phyloP scores from a whole-genome alignment of 345 rosid genomes.

The Syzygium aqueum region DNA sequence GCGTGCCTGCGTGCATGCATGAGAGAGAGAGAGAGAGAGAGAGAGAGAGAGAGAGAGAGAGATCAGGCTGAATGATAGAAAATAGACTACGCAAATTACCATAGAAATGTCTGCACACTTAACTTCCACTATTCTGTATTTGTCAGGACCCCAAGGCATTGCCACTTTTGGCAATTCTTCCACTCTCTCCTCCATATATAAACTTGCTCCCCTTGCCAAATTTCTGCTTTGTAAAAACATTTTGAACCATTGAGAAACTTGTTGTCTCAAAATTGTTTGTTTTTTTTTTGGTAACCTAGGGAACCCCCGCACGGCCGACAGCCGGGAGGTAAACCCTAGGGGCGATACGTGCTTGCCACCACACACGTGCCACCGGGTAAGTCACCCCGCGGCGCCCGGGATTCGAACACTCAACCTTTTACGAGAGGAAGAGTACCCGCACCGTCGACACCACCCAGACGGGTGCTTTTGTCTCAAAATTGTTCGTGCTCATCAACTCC shows the following conservation, averaged over 20 bases:
- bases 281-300: no score
- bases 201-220: conserved; percentile 37
- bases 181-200: conserved; percentile 61
- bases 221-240: conserved; percentile 66
- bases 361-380: no score
- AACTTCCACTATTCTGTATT: conserved; percentile 87
- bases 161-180: conserved; percentile 68
- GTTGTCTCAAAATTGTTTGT: conserved; percentile 79
- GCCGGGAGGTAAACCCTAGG: no score
- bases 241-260: conserved; percentile 78
- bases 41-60: not conserved
- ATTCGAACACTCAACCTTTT: no score
- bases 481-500: conserved; percentile 92
- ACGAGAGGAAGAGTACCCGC: no score
- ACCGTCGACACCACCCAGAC: no score
- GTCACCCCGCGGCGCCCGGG: no score
- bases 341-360: no score
- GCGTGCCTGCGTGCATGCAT: not conserved
- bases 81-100: not conserved
- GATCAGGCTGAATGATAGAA: not conserved
- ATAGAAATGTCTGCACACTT: conserved; percentile 5
- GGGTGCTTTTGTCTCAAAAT: conserved; percentile 85
- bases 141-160: conserved; percentile 72
- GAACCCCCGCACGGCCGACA: no score
- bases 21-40: no score